Evolutionary conservation across 2,329 filamentous ascomycete genomes (phyloP), one percentile per base, ranked within the genome.

Genomic region (Ophiocordyceps australis): DNA sequence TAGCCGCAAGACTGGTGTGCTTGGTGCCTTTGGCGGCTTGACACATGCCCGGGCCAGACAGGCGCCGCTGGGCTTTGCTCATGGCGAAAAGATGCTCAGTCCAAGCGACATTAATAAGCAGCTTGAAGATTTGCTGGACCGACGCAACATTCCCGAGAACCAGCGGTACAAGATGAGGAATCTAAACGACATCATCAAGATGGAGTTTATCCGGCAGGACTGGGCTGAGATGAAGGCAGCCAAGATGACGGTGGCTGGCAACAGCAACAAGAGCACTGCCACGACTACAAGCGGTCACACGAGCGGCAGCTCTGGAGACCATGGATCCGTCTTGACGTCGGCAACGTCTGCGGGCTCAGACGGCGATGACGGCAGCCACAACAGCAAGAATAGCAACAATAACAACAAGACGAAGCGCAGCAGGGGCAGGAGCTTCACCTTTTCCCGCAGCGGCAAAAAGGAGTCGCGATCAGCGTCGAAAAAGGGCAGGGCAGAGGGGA

Each of bases 161-260:
- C 83, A 93, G 60, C 67, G 86, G 28, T 82, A 86, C 49, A 91
- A 91, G 54, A 94, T 98, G 83, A 70, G 86, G 23, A 85, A 74
- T 29, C 58, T 98, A 32, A 82, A 80, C 34, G 66, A 81, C 35
- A 77, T 79, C 19, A 85, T 95, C 56, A 98, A 98, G 53, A 80
- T 83, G 45, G 85, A 95, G 43, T 91, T 98, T 40, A 83, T 95
- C 39, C 74, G 76, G 27, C 85, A 92, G 46, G 80, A 94, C 45
- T 81, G 79, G 60, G 70, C 68, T 6, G 76, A 77, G 46, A 73
- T 63, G 50, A 56, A 59, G 46, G 60, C 62, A 27, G 53, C 57
- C 37, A 52, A 52, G 44, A 41, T 52, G 46, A 42, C 56, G 32
- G 47, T 52, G 35, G 41, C 56, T 34, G 52, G 48, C 36, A n/a